Percentiles rank a stretch among this genome's conserved stretches.
Evolutionary conservation across 768 basidiomycete genomes (phyloP).

Genomic region (Boletus vinaceobasis): DNA sequence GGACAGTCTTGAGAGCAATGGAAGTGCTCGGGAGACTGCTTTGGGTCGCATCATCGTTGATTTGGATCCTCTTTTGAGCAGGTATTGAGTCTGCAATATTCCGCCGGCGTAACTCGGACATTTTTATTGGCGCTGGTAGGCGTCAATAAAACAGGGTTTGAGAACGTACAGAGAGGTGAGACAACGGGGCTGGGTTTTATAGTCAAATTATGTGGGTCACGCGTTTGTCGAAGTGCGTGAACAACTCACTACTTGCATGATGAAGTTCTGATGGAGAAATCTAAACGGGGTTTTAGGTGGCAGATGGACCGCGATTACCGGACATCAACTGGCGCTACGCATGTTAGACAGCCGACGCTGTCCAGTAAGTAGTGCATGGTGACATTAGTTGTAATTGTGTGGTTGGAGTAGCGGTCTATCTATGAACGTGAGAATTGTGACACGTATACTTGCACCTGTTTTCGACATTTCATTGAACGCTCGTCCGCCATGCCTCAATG

Average conservation of each 20-base stretch:
- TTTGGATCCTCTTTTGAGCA: neutral
- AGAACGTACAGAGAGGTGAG: neutral
- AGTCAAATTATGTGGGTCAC: neutral
- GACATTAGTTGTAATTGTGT: neutral
- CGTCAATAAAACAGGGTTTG: neutral
- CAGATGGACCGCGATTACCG: neutral
- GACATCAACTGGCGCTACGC: neutral
- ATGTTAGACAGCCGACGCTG: neutral
- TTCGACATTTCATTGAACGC: neutral
- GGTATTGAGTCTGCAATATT: neutral
- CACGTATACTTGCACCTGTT: neutral
- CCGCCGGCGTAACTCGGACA: slow-evolving; percentile 13
- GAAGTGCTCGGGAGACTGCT: neutral
- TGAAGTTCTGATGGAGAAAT: neutral
- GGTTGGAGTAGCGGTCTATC: neutral
- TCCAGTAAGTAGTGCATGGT: neutral
- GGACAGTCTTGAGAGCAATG: neutral
- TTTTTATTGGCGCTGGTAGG: neutral
- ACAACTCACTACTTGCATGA: neutral
- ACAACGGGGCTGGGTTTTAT: neutral
- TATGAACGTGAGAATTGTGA: slow-evolving; percentile 18
- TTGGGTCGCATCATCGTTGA: neutral
- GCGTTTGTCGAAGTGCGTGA: neutral
- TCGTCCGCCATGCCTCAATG: slow-evolving; percentile 41
- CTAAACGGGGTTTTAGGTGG: neutral